A percentile compares a stretch with the other conserved stretches of the same genome.
phyloP scores from a whole-genome alignment of 1,139 yeast species.

The Pneumocystis carinii region DNA sequence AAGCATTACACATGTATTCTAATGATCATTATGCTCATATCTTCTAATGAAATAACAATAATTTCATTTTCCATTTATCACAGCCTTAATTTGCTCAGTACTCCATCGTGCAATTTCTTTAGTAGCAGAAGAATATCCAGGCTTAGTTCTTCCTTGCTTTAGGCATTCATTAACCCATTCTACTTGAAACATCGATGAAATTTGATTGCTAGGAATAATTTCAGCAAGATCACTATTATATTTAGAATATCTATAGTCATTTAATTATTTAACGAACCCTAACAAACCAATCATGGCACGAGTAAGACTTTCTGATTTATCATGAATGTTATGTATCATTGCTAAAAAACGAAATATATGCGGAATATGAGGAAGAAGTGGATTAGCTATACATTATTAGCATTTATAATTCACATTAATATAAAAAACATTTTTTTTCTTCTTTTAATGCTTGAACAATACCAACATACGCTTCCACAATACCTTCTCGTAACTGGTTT shows the following conservation, averaged over 20 bases:
- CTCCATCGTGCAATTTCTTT: conserved; percentile 15
- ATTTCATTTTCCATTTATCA: not conserved
- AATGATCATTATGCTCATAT: not conserved
- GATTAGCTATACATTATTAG: conserved; percentile 34
- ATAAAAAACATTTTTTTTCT: conserved; percentile 27
- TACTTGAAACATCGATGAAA: conserved; percentile 9
- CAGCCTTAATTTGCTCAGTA: conserved; percentile 10
- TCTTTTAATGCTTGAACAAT: conserved; percentile 61
- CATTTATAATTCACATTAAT: not conserved
- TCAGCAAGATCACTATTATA: conserved; percentile 12
- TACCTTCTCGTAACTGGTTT: conserved; percentile 61
- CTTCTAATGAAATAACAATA: not conserved
- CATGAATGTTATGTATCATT: conserved; percentile 39
- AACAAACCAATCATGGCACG: conserved; percentile 12
- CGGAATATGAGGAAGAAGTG: conserved; percentile 48
- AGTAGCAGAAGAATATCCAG: conserved; percentile 8
- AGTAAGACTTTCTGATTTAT: conserved; percentile 9
- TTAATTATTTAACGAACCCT: conserved; percentile 1
- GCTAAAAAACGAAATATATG: conserved; percentile 58
- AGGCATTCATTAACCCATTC: conserved; percentile 12
- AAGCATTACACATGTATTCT: not conserved
- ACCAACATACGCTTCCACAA: conserved; percentile 89
- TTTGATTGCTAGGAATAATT: conserved; percentile 12
- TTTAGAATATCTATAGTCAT: not conserved
- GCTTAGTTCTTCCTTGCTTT: conserved; percentile 12